Conservation (phyloP, 148 eudicot species). For the Vaccinium macrocarpon region DNA sequence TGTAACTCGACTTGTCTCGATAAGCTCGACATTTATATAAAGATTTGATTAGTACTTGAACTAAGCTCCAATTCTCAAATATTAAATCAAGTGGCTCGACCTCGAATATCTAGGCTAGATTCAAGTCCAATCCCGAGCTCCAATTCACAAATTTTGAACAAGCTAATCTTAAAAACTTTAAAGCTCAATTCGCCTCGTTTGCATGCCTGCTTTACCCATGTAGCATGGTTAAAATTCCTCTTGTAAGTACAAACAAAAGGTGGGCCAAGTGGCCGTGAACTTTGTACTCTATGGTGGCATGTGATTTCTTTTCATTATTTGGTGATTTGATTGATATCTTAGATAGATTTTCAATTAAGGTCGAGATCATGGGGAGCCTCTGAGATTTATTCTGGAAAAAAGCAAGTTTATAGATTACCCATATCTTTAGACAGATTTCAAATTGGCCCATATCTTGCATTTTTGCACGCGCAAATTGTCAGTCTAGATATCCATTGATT, state of each 20-base stretch:
- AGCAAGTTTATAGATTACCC: constrained; percentile 1
- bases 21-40: no score
- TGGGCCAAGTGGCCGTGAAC: background rate
- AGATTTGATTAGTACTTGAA: no score
- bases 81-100: no score
- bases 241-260: background rate
- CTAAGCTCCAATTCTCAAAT: no score
- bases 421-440: background rate
- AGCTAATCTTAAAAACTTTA: no score
- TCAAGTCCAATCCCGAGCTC: no score
- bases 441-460: constrained; percentile 2
- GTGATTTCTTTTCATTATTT: background rate
- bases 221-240: background rate
- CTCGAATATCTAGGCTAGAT: no score
- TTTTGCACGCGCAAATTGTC: constrained; percentile 12
- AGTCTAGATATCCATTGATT: background rate
- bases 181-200: no score
- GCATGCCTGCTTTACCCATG: no score
- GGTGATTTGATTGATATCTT: constrained; percentile 7
- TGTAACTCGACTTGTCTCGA: no score
- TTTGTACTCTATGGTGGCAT: background rate
- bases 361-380: background rate
- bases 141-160: no score
- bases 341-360: constrained; percentile 2
- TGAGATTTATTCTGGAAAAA: background rate